Percentiles rank a stretch among this genome's conserved stretches.
phyloP scores from a whole-genome alignment of 2,329 filamentous ascomycete species.

The Aspergillus caelatus region DNA sequence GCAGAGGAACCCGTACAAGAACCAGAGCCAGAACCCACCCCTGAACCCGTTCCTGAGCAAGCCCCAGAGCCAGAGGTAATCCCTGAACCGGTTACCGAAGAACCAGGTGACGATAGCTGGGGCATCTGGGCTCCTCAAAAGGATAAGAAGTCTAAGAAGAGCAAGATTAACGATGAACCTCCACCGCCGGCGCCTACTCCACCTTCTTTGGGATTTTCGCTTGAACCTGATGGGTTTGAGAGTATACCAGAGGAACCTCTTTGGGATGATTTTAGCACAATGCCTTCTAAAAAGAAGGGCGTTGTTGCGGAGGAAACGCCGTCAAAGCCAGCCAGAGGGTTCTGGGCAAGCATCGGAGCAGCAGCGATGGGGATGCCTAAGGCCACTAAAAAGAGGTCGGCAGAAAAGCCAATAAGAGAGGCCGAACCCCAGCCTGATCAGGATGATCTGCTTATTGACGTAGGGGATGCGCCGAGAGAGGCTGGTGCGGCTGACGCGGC shows the following conservation, averaged over 20 bases:
- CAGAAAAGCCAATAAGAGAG: constrained; percentile 43
- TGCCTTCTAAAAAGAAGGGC: constrained; percentile 40
- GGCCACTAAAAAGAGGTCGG: constrained; percentile 49
- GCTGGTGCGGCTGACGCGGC: constrained; percentile 34
- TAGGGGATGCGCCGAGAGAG: constrained; percentile 34
- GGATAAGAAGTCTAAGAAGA: constrained; percentile 53
- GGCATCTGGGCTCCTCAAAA: constrained; percentile 42
- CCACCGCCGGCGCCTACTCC: constrained; percentile 53
- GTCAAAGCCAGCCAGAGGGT: constrained; percentile 41
- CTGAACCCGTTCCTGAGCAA: constrained; percentile 29
- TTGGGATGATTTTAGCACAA: constrained; percentile 44
- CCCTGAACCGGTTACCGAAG: constrained; percentile 25
- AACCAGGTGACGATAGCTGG: constrained; percentile 32
- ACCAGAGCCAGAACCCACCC: constrained; percentile 26
- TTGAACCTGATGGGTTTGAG: constrained; percentile 35
- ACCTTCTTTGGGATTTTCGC: constrained; percentile 47
- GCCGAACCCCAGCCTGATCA: constrained; percentile 21
- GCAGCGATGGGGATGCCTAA: constrained; percentile 42
- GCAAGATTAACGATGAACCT: constrained; percentile 45
- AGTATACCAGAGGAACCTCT: constrained; percentile 38
- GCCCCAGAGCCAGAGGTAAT: neutral
- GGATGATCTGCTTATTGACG: constrained; percentile 37
- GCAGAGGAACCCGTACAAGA: constrained; percentile 18
- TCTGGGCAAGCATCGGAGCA: constrained; percentile 49
- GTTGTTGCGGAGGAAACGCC: constrained; percentile 37